Percentiles rank a stretch among this genome's conserved stretches.
phyloP scores from a whole-genome alignment of 192 early-diverging fungal species.

The Podila epicladia region DNA sequence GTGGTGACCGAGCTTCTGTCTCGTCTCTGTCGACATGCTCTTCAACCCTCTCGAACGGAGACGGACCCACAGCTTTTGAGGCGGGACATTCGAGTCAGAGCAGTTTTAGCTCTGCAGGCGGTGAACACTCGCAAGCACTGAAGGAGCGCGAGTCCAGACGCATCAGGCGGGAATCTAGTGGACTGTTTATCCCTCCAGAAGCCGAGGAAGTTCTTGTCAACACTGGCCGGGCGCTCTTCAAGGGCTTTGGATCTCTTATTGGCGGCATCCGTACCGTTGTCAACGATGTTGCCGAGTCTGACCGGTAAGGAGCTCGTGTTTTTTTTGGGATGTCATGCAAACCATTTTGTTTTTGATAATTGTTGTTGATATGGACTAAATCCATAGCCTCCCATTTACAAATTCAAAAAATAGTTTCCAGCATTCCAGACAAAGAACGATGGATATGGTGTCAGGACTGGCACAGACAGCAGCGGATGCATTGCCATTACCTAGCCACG shows the following conservation, averaged over 20 bases:
- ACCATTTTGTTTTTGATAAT: neutral
- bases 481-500: constrained; percentile 41
- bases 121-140: neutral
- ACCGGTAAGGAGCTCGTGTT: constrained; percentile 12
- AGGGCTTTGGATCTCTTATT: constrained; percentile 37
- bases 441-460: constrained; percentile 45
- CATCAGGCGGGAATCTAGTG: constrained; percentile 27
- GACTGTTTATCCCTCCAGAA: constrained; percentile 42
- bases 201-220: constrained; percentile 47
- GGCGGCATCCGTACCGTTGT: constrained; percentile 45
- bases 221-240: constrained; percentile 46
- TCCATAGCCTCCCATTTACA: neutral
- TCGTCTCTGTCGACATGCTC: constrained; percentile 48
- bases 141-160: constrained; percentile 26
- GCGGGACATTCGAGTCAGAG: constrained; percentile 49
- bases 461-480: constrained; percentile 44
- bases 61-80: constrained; percentile 19
- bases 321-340: neutral
- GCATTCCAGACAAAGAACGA: constrained; percentile 38
- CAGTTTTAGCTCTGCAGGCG: constrained; percentile 31
- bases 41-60: constrained; percentile 29
- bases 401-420: constrained; percentile 22
- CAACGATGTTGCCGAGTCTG: constrained; percentile 43
- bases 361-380: neutral
- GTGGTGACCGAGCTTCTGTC: constrained; percentile 32